Base-by-base conservation (phyloP, 768 basidiomycete genomes). In the Amanita brunnescens region DNA sequence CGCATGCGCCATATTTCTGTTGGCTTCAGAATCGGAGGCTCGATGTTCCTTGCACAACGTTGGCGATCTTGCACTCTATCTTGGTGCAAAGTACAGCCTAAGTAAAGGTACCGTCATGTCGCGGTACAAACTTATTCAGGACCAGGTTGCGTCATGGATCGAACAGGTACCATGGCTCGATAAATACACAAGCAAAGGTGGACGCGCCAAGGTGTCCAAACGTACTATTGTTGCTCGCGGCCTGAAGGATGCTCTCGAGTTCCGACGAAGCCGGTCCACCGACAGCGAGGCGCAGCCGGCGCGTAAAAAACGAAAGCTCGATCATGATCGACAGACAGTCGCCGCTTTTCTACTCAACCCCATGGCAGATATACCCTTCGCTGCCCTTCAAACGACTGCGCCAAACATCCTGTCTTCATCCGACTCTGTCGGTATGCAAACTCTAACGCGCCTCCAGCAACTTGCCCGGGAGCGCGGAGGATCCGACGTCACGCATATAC, bases 91-190 rank as follows among this genome's bases (percentile, higher is more conserved):
- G 37, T 71, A 77, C 55, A 72, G 76, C 32, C 68, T 74, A 33
- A 70, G 73, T 13, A 76, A 79, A 49, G 67, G 70, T 26, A 71
- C 77, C 41, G 76, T 88, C 23, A 80, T 87, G 77, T 68, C 75
- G 24, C 80, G 86, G 2, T 91, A 91, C 66, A 84, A 80, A 62
- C 56, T 70, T 33, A 62, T 87, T 24, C 81, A 81, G 59, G 80
- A 85, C 58, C 65, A 76, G 50, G 65, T 89, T 29, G 75, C 75
- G 32, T 67, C 72, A 50, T 80, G 79, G 73, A 76, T 81, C 23
- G 69, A 74, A 44, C 74, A 77, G n/a, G 71, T 91, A 2, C 85
- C 86, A 4, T 91, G 88, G 89, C 69, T 89, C 9, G 74, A 80
- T 54, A 74, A 78, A 41, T 81, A 81, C 54, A 64, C 70, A 43